Conservation (phyloP, 805 yeast genomes). For the Ogataea polymorpha region DNA sequence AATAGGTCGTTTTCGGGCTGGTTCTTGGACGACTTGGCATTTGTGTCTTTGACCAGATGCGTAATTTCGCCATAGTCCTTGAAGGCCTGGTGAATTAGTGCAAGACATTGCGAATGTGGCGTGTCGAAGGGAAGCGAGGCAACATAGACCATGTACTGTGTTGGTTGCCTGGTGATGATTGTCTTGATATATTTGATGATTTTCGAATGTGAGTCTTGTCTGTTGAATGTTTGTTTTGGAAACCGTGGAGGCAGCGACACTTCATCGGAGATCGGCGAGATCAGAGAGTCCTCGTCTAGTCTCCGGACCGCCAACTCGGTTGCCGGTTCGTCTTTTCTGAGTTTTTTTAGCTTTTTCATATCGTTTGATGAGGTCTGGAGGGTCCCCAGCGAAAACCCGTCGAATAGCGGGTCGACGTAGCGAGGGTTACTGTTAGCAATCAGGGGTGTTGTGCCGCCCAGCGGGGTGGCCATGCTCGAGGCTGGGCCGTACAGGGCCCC, state of each 20-base stretch:
- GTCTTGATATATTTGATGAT: constrained; percentile 25
- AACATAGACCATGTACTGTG: constrained; percentile 24
- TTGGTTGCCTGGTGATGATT: constrained; percentile 27
- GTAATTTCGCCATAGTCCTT: constrained; percentile 27
- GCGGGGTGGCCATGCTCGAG: constrained; percentile 4
- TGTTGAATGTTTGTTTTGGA: background rate
- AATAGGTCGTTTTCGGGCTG: constrained; percentile 27
- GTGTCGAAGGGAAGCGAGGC: constrained; percentile 31
- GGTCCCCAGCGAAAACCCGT: constrained; percentile 17
- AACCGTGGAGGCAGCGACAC: constrained; percentile 2
- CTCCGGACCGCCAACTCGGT: background rate
- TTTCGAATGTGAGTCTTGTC: constrained; percentile 13
- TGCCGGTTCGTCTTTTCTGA: background rate
- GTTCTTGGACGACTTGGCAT: constrained; percentile 22
- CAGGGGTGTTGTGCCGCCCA: constrained; percentile 11
- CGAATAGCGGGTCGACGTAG: constrained; percentile 19
- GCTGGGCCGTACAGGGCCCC: constrained; percentile 1
- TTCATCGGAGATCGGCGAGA: background rate
- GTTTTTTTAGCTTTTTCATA: background rate
- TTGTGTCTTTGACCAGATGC: constrained; percentile 19
- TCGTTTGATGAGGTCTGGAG: background rate
- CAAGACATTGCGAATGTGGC: constrained; percentile 24
- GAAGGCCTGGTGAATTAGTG: constrained; percentile 25
- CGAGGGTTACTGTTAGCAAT: constrained; percentile 3
- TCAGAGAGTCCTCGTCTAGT: background rate